phyloP scores from a whole-genome alignment of 2,329 filamentous ascomycete species.

The Cercospora sesami region DNA sequence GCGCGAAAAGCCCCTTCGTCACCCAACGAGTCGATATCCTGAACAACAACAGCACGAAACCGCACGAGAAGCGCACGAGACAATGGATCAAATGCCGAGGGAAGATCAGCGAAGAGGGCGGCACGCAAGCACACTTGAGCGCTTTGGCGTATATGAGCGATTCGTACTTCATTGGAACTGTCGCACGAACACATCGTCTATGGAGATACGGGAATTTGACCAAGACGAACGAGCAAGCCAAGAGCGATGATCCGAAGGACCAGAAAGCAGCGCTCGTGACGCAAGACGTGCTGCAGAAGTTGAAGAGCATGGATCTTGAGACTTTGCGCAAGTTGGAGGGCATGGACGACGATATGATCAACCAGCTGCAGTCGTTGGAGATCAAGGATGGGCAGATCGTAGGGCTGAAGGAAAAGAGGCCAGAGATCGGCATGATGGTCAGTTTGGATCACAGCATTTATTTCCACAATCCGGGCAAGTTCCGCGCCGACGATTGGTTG shows the following conservation, averaged over 20 bases:
- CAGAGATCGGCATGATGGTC: constrained; percentile 79
- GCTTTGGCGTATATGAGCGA: constrained; percentile 89
- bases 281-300: constrained; percentile 47
- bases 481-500: constrained; percentile 68
- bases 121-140: constrained; percentile 76
- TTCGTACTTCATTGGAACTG: constrained; percentile 88
- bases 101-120: constrained; percentile 69
- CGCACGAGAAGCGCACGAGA: constrained; percentile 65
- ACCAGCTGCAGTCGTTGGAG: constrained; percentile 48
- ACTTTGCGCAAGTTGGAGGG: constrained; percentile 45
- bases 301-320: constrained; percentile 49
- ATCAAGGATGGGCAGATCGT: constrained; percentile 44
- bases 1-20: constrained; percentile 56
- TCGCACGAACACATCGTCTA: constrained; percentile 75
- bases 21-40: constrained; percentile 58
- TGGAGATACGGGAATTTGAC: constrained; percentile 63
- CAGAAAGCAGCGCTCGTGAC: constrained; percentile 33
- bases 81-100: constrained; percentile 75
- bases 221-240: constrained; percentile 25
- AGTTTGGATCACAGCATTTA: constrained; percentile 70
- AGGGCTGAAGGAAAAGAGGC: constrained; percentile 55
- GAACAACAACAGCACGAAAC: constrained; percentile 54
- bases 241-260: constrained; percentile 13
- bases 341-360: constrained; percentile 55
- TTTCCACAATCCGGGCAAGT: constrained; percentile 54